Evolutionary conservation across 257 asterid species (phyloP).

Genomic region (Lycium barbarum): DNA sequence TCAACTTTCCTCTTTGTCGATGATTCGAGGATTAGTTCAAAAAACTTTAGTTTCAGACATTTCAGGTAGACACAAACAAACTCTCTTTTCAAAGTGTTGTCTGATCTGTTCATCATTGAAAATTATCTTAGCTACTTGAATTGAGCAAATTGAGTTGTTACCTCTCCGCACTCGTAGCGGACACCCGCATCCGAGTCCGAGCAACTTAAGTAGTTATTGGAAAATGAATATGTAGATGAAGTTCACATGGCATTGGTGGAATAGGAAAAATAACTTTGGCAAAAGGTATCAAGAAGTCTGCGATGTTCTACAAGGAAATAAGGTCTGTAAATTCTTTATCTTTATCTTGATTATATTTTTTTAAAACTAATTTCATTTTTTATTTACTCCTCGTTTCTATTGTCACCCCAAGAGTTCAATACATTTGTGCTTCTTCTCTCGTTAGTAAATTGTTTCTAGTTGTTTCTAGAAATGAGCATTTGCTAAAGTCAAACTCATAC

Average conservation of each 20-base stretch:
- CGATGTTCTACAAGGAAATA: no score
- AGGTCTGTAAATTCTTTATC: no score
- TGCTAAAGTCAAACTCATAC: not conserved
- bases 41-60: slow-evolving; percentile 31
- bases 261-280: not conserved
- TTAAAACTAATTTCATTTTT: no score
- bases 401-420: no score
- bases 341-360: no score
- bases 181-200: no score
- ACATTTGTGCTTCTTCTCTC: no score
- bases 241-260: slow-evolving; percentile 16
- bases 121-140: slow-evolving; percentile 11
- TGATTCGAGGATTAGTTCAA: slow-evolving; percentile 27
- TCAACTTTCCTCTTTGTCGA: not conserved
- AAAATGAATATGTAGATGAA: not conserved
- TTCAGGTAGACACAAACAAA: slow-evolving; percentile 29
- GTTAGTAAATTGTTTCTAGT: no score
- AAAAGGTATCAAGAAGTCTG: no score
- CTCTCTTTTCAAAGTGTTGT: slow-evolving; percentile 30
- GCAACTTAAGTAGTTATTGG: not conserved
- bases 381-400: no score
- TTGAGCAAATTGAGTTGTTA: not conserved
- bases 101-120: slow-evolving; percentile 31
- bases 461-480: no score
- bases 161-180: no score